These are phyloP conservation scores for Ceratocystis albifundus DNA, from an alignment of 2,329 filamentous ascomycete species.

Conservation along the genomic window DNA sequence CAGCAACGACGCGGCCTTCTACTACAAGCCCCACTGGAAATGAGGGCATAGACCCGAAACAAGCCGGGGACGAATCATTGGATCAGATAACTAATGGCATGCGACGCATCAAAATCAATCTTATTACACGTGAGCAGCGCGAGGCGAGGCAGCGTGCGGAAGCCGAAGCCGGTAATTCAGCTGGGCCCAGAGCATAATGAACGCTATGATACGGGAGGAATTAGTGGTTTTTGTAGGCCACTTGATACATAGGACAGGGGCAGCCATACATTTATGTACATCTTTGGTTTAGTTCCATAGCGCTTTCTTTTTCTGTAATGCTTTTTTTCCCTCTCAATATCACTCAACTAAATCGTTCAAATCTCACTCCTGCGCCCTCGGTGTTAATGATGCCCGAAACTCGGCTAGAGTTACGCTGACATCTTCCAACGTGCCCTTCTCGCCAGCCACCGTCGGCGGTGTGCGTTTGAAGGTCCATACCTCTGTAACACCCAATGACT, in stretches of 20 bases:
- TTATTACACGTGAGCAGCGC: conserved; percentile 47
- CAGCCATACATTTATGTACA: background rate
- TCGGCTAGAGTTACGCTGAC: conserved; percentile 34
- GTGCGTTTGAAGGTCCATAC: conserved; percentile 46
- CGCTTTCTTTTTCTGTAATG: background rate
- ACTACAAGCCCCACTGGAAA: conserved; percentile 20
- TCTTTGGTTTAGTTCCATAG: conserved; percentile 1
- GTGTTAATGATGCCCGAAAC: conserved; percentile 31
- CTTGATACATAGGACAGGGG: background rate
- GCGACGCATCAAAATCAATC: conserved; percentile 52
- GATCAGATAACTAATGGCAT: conserved; percentile 47
- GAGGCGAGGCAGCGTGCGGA: conserved; percentile 32
- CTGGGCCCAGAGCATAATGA: background rate
- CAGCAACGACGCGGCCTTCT: conserved; percentile 17
- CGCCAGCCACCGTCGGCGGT: conserved; percentile 26
- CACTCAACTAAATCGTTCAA: background rate
- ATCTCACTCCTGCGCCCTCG: background rate
- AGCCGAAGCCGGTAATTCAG: conserved; percentile 6
- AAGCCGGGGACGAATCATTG: conserved; percentile 33
- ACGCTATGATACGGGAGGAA: background rate
- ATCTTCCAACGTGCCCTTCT: conserved; percentile 34
- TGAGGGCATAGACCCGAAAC: background rate
- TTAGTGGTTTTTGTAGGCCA: background rate
- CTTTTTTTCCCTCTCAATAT: conserved; percentile 8
- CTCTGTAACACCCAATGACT: conserved; percentile 50